phyloP scores from a whole-genome alignment of 768 basidiomycete species.

The Lenzites betulinus region DNA sequence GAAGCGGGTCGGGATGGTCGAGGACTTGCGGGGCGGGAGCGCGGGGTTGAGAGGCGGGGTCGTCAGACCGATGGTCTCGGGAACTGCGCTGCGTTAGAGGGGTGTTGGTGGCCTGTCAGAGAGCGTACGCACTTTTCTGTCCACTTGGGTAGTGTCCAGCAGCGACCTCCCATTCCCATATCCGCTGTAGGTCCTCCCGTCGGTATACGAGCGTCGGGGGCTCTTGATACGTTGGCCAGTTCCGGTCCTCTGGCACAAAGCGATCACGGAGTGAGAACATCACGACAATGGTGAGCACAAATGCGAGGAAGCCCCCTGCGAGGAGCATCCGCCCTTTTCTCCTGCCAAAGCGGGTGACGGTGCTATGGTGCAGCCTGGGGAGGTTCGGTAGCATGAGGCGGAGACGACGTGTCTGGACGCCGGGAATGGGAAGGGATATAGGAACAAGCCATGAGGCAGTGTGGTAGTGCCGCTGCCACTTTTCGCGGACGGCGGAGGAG shows the following conservation, averaged over 20 bases:
- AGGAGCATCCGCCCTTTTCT: constrained; percentile 58
- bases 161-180: constrained; percentile 95
- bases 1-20: constrained; percentile 50
- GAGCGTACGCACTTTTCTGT: constrained; percentile 58
- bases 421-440: constrained; percentile 61
- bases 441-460: constrained; percentile 58
- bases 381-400: constrained; percentile 65
- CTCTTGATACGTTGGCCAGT: constrained; percentile 59
- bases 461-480: constrained; percentile 51
- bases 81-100: constrained; percentile 50
- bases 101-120: constrained; percentile 9
- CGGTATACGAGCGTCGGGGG: constrained; percentile 74
- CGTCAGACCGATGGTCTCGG: constrained; percentile 63
- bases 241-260: constrained; percentile 61
- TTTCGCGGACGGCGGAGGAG: constrained; percentile 67
- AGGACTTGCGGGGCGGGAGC: constrained; percentile 56
- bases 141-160: constrained; percentile 94
- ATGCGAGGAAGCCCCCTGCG: constrained; percentile 45
- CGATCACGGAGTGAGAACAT: constrained; percentile 59
- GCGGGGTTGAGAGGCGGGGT: constrained; percentile 68
- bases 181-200: constrained; percentile 78
- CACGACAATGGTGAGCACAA: constrained; percentile 47
- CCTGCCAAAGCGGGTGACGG: constrained; percentile 58
- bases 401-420: constrained; percentile 54
- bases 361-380: constrained; percentile 57